These are phyloP conservation scores for Peziza echinospora DNA, from an alignment of 495 filamentous ascomycete species.

Conservation along the genomic window DNA sequence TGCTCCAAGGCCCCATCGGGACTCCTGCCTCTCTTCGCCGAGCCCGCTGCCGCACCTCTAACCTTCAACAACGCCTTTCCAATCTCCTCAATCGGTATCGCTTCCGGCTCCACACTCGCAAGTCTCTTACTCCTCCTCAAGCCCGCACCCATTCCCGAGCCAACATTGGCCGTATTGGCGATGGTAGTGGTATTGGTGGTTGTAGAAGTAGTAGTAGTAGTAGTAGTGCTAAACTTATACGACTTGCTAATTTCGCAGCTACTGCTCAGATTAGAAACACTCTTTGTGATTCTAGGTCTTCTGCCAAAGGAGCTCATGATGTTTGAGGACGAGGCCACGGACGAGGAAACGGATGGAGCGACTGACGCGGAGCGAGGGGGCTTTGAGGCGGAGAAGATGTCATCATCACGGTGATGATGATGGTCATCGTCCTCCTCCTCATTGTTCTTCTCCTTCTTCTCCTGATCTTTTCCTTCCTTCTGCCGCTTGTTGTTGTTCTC, in stretches of 20 bases:
- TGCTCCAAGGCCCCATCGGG: background rate
- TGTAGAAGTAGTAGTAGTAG: too few relatives aligned
- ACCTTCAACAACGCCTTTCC: background rate
- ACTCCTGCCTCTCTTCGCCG: background rate
- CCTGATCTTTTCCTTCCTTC: background rate
- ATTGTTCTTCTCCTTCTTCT: background rate
- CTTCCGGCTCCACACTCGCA: background rate
- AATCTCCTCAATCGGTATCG: background rate
- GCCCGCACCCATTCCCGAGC: background rate
- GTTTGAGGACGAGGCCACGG: background rate
- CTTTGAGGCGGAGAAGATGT: background rate
- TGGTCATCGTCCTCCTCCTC: background rate
- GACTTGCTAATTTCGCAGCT: too few relatives aligned
- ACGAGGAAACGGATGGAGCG: background rate
- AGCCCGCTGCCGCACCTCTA: background rate
- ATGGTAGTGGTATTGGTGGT: too few relatives aligned
- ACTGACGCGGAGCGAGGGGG: background rate
- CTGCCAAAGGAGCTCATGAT: background rate
- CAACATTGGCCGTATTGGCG: too few relatives aligned
- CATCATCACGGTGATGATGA: background rate
- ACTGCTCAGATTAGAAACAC: background rate
- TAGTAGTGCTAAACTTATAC: too few relatives aligned
- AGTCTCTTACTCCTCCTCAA: background rate
- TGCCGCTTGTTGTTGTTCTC: too few relatives aligned
- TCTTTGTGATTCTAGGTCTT: background rate